Percentiles rank a stretch among this genome's conserved stretches.
Evolutionary conservation across 768 basidiomycete genomes (phyloP).

Genomic region (Boletus rubroflammeus): DNA sequence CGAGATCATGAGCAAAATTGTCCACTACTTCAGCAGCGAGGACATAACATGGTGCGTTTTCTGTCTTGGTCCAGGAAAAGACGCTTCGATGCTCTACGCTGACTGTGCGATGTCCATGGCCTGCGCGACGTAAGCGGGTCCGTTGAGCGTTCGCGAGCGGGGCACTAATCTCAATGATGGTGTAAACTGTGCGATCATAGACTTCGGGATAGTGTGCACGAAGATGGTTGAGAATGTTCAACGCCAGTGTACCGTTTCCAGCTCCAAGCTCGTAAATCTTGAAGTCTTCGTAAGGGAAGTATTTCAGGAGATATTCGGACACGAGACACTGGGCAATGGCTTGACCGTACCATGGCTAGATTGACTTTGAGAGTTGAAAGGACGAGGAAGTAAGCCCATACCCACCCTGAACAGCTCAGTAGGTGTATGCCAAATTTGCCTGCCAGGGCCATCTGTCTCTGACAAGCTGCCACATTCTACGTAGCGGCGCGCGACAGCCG

Average conservation of each 20-base stretch:
- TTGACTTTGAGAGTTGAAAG: conserved; percentile 7
- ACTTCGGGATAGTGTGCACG: conserved; percentile 81
- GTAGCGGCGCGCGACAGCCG: conserved; percentile 75
- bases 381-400: not conserved
- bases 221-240: conserved; percentile 82
- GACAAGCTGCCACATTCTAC: conserved; percentile 59
- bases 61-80: conserved; percentile 76
- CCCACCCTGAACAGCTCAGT: conserved; percentile 93
- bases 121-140: conserved; percentile 51
- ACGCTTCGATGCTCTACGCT: conserved; percentile 73
- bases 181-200: conserved; percentile 88
- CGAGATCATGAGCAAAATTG: conserved; percentile 94
- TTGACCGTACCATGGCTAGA: conserved; percentile 90
- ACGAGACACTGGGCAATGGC: conserved; percentile 87
- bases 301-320: conserved; percentile 88
- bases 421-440: conserved; percentile 98
- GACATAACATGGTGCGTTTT: conserved; percentile 86
- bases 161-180: conserved; percentile 91
- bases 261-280: conserved; percentile 97
- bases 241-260: conserved; percentile 93
- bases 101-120: conserved; percentile 42
- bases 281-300: conserved; percentile 95
- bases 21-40: conserved; percentile 97
- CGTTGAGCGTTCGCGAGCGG: conserved; percentile 72
- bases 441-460: conserved; percentile 65